Evolutionary conservation across 2,329 filamentous ascomycete genomes (phyloP).

Genomic region (Hypomyces rosellus): DNA sequence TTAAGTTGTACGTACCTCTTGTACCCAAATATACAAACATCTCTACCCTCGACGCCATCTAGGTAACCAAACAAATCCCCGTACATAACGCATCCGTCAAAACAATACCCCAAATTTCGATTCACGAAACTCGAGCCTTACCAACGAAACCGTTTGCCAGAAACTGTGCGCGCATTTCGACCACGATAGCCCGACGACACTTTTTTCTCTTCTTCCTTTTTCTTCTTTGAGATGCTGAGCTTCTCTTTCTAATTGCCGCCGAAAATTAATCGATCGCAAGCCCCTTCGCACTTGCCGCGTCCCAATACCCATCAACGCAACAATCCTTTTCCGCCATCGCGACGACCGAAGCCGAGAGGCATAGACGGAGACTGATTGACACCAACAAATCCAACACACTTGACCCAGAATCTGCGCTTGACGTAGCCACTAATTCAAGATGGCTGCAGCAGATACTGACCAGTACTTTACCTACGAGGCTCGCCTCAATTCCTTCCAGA

Average conservation of each 20-base stretch:
- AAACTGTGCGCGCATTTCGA: no score
- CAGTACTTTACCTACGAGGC: conserved; percentile 61
- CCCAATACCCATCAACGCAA: no score
- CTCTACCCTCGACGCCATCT: no score
- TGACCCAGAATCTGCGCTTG: neutral
- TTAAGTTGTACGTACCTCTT: no score
- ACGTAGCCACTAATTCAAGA: conserved; percentile 1
- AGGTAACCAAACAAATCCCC: no score
- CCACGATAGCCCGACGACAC: no score
- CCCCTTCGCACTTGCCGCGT: conserved; percentile 5
- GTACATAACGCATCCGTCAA: no score
- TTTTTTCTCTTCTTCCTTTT: no score
- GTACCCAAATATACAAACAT: no score
- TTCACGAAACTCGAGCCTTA: no score
- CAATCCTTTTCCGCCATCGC: neutral
- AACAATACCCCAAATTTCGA: no score
- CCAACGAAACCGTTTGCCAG: no score
- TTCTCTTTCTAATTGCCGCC: conserved; percentile 1
- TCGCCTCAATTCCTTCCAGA: conserved; percentile 74
- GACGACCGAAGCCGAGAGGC: neutral
- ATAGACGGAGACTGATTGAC: neutral
- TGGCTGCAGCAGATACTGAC: conserved; percentile 20
- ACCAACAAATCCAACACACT: neutral
- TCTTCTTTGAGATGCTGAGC: conserved; percentile 1
- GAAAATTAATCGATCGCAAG: neutral